Conservation (phyloP, 1,139 yeast species). For the Blastobotrys indianensis region DNA sequence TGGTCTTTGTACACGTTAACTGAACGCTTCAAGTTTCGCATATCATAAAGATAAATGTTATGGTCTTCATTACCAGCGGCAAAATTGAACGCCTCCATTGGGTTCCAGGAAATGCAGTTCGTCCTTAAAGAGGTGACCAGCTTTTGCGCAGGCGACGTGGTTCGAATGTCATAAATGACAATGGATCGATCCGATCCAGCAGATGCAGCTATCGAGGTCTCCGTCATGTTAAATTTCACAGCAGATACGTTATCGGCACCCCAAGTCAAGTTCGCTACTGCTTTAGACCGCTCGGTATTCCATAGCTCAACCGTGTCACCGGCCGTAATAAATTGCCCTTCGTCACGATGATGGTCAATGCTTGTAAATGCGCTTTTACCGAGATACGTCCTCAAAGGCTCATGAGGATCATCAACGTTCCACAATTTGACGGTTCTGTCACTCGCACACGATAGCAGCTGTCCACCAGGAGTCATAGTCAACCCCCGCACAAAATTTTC, state of each 20-base stretch:
- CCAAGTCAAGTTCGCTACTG: constrained; percentile 79
- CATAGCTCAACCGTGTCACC: constrained; percentile 85
- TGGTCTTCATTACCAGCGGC: constrained; percentile 94
- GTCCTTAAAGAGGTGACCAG: constrained; percentile 77
- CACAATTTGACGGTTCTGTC: constrained; percentile 87
- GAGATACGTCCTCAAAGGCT: constrained; percentile 58
- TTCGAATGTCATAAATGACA: constrained; percentile 83
- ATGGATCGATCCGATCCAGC: constrained; percentile 91
- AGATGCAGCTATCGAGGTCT: constrained; percentile 81
- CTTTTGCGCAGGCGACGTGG: constrained; percentile 90
- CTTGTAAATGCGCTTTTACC: constrained; percentile 85
- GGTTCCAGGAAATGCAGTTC: constrained; percentile 91
- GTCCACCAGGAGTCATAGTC: constrained; percentile 64
- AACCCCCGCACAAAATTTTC: constrained; percentile 86
- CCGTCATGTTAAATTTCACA: constrained; percentile 85
- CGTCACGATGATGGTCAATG: constrained; percentile 77
- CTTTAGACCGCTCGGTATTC: constrained; percentile 77
- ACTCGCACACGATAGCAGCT: constrained; percentile 79
- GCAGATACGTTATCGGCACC: constrained; percentile 86
- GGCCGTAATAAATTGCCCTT: constrained; percentile 79
- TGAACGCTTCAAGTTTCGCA: constrained; percentile 81
- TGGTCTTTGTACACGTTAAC: constrained; percentile 88
- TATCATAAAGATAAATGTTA: constrained; percentile 90
- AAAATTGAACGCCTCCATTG: constrained; percentile 93
- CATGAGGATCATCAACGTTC: constrained; percentile 40